Base-by-base conservation (phyloP, 2,329 filamentous ascomycete genomes). In the Aspergillus tubingensis region DNA sequence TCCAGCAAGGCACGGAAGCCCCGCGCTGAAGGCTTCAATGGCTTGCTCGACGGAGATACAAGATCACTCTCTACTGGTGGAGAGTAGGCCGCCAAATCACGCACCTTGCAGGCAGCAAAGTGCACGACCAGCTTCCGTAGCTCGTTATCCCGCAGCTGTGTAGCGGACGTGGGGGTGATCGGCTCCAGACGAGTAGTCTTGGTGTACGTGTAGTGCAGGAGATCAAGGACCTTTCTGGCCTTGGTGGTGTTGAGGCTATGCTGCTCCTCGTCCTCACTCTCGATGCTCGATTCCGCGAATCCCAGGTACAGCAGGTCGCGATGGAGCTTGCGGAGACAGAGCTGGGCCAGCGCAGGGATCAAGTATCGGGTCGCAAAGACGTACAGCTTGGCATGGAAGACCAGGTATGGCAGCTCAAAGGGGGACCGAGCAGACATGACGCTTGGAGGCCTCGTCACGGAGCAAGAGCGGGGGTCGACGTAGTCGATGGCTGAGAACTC, bases 361-460 rank as follows among this genome's bases (percentile, higher is more conserved):
- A 78, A 66, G 65, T 76, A 79, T 52, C 74, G 74, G 2, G 75
- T 76, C n/a, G 76, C 76, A 57, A 79, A 78, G 59, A 77, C 73
- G 61, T 79, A 78, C 49, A 79, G 61, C 66, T 79, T 78, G n/a
- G 77, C 77, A 44, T 79, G 77, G 65, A 78, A 78, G 41, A 76
- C 69, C 27, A 78, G 70, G 58, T 79, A 78, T 3, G 76, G 76
- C 11, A 75, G 67, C 13, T 72, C 70, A 15, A 65, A 61, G 2
- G 57, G 47, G n/a, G 48, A 51, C 53, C 58, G 58, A 58, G 52
- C 61, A 15, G 48, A 62, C 32, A 41, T 60, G n/a, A 41, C 53
- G 43, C 53, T 62, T 53, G 55, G 54, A 13, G 58, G 52, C 15
- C 58, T 60, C 49, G 48, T 60, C 48, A 56, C 39, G 47, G 43